Conservation (phyloP, 1,139 yeast species). For the Kluyveromyces sp. region DNA sequence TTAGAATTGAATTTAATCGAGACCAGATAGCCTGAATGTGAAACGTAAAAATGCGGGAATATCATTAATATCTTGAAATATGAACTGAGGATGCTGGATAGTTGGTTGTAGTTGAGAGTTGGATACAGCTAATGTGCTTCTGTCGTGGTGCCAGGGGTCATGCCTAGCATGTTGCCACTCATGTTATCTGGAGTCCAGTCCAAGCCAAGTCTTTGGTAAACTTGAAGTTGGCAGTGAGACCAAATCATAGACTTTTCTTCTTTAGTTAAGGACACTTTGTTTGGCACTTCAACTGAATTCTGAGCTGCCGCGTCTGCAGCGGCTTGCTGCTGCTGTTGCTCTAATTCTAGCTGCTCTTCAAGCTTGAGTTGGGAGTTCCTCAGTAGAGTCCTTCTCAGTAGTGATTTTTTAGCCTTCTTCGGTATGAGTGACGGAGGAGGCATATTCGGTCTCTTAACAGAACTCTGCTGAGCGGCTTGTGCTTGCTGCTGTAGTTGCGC, state of each 20-base stretch:
- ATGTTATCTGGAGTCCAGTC: slow-evolving; percentile 53
- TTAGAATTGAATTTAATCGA: not conserved
- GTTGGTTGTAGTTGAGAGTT: too few relatives aligned
- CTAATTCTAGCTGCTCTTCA: slow-evolving; percentile 8
- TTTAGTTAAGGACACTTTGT: slow-evolving; percentile 36
- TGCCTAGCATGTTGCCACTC: slow-evolving; percentile 2
- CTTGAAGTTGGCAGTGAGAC: slow-evolving; percentile 52
- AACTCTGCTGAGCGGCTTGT: slow-evolving; percentile 10
- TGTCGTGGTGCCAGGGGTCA: not conserved
- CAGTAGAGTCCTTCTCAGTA: slow-evolving; percentile 25
- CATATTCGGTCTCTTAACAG: slow-evolving; percentile 27
- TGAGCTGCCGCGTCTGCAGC: not conserved
- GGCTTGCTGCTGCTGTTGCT: slow-evolving; percentile 10
- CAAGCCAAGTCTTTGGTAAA: slow-evolving; percentile 48
- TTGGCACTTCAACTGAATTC: slow-evolving; percentile 5
- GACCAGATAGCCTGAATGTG: not conserved
- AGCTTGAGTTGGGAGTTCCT: slow-evolving; percentile 22
- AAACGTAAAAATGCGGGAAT: not conserved
- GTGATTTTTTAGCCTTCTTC: slow-evolving; percentile 10
- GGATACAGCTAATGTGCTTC: too few relatives aligned
- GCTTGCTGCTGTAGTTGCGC: slow-evolving; percentile 7
- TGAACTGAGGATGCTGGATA: too few relatives aligned
- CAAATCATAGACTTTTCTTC: slow-evolving; percentile 51
- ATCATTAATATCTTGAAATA: not conserved
- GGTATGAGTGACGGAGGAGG: slow-evolving; percentile 32